Conservation (phyloP, 2,329 filamentous ascomycete species). For the Fusarium sp. region DNA sequence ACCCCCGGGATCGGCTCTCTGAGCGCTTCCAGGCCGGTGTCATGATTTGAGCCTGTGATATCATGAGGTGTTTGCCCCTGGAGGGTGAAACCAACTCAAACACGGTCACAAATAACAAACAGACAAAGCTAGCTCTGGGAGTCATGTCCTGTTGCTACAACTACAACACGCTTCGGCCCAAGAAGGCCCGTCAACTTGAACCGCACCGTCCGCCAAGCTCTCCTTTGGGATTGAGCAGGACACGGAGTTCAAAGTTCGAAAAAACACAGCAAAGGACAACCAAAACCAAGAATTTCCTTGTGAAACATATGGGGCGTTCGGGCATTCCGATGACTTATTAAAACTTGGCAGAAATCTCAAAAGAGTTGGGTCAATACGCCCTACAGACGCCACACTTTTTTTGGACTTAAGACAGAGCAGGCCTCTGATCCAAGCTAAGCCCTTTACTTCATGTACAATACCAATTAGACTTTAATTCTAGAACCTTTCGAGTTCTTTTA, state of each 20-base stretch:
- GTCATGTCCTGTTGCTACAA: not conserved
- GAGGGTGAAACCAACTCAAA: conserved; percentile 55
- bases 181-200: not conserved
- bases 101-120: conserved; percentile 50
- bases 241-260: not conserved
- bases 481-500: not conserved
- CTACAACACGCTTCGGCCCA: not conserved
- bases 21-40: conserved; percentile 26
- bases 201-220: conserved; percentile 24
- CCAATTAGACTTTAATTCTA: conserved; percentile 19
- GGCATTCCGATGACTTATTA: not conserved
- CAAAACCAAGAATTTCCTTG: not conserved
- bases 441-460: conserved; percentile 15
- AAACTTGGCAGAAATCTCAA: conserved; percentile 2
- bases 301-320: conserved; percentile 2
- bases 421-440: conserved; percentile 4
- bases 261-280: not conserved
- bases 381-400: conserved; percentile 17
- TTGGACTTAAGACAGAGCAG: not conserved
- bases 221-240: conserved; percentile 28
- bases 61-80: conserved; percentile 40
- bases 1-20: conserved; percentile 49
- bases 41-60: conserved; percentile 26
- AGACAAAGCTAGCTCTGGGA: not conserved
- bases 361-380: not conserved